Conservation (phyloP, 1,284 basidiomycete species). For the Papiliotrema fonsecae region DNA sequence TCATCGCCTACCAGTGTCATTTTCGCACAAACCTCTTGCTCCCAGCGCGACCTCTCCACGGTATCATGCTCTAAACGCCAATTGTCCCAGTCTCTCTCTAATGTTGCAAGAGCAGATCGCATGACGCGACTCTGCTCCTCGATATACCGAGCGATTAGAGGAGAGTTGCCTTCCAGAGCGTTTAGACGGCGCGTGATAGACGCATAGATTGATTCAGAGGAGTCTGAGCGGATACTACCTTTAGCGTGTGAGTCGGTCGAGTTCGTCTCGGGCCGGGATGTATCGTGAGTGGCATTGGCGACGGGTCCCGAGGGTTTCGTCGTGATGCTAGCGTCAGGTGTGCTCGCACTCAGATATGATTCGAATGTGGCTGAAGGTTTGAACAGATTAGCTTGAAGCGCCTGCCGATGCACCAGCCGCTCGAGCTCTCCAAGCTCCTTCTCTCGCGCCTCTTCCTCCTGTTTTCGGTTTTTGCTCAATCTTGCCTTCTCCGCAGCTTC, state of each 20-base stretch:
- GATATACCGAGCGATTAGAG: constrained; percentile 78
- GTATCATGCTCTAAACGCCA: constrained; percentile 24
- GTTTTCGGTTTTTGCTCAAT: constrained; percentile 52
- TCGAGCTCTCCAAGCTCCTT: constrained; percentile 29
- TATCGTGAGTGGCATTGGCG: no score
- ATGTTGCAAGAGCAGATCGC: constrained; percentile 65
- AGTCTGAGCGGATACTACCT: constrained; percentile 43
- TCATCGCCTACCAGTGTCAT: not conserved
- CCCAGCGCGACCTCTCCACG: constrained; percentile 25
- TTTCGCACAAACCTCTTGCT: constrained; percentile 26
- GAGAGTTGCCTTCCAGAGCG: constrained; percentile 81
- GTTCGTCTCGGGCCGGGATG: constrained; percentile 12
- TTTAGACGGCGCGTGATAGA: constrained; percentile 91
- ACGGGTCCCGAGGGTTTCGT: no score
- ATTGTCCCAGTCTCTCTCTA: constrained; percentile 54
- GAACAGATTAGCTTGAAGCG: not conserved
- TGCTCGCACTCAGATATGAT: no score
- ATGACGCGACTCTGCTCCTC: constrained; percentile 81
- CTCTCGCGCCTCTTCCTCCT: constrained; percentile 25
- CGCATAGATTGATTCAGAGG: constrained; percentile 93
- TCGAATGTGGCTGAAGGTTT: no score
- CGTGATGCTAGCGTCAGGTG: no score
- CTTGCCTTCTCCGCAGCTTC: constrained; percentile 53
- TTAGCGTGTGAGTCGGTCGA: constrained; percentile 16
- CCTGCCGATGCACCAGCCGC: constrained; percentile 17